phyloP scores from a whole-genome alignment of 75 land plant species.

The Sequoia sempervirens region DNA sequence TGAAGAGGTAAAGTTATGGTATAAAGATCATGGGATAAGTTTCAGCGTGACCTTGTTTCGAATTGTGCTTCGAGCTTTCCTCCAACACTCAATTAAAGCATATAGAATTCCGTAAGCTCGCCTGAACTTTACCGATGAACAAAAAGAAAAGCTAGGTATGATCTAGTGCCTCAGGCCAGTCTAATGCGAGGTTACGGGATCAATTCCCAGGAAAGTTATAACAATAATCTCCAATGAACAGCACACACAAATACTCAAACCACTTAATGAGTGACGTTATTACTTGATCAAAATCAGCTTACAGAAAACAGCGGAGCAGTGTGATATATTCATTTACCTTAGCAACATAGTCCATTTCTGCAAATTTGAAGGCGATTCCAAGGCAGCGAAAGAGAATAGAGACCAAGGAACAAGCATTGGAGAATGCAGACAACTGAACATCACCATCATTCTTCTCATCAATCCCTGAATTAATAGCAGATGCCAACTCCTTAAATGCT shows the following conservation, averaged over 20 bases:
- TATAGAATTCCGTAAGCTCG: not conserved
- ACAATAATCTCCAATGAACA: not conserved
- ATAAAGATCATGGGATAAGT: too few relatives aligned
- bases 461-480: constrained; percentile 16
- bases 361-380: constrained; percentile 95
- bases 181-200: not conserved
- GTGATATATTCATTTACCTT: constrained; percentile 37
- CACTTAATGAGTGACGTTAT: too few relatives aligned
- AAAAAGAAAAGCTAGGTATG: too few relatives aligned
- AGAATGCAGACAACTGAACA: constrained; percentile 53
- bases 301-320: not conserved
- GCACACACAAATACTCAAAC: not conserved
- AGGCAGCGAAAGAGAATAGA: constrained; percentile 82
- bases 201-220: not conserved
- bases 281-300: not conserved
- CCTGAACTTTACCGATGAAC: too few relatives aligned
- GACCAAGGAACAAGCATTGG: constrained; percentile 72
- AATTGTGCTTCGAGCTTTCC: not conserved
- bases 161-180: not conserved
- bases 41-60: not conserved
- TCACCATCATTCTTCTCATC: constrained; percentile 11
- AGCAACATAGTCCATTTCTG: constrained; percentile 88
- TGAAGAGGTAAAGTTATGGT: too few relatives aligned
- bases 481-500: constrained; percentile 55
- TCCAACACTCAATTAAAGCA: not conserved